Base-by-base conservation (phyloP, 257 asterid species). In the Ophiorrhiza pumila region DNA sequence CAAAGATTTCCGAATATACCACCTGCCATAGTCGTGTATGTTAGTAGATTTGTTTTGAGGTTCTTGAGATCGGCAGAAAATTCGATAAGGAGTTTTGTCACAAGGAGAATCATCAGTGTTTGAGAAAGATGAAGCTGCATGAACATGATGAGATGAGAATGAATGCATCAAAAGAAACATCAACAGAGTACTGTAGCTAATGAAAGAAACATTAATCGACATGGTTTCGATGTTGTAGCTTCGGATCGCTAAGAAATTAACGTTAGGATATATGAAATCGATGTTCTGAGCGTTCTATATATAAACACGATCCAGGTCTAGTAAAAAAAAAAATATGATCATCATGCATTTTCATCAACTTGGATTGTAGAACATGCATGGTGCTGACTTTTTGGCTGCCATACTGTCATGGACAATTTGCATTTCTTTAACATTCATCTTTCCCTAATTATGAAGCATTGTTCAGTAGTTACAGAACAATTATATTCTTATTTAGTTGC, bases 1-100 rank as follows among this genome's bases (percentile, higher is more conserved):
- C 56, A 79, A 35, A 32, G 86, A 69, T 42, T 50, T 50, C 49
- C 70, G 66, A 25, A 82, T 41, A 18, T 66, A 68, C 12, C 55
- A 35, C 42, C 86, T 68, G 18, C 79, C 79, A 22, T 39, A 73
- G 32, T 76, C 86, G 25, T 64, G 42, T n/a, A 76, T 35, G 45
- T 69, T 77, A 8, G 76, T 59, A 41, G 81, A 73, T 47, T 39
- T 65, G 35, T 82, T 82, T 1, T n/a, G 71, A 11, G 74, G 83
- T 11, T 76, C 20, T 12, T 35, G 31, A 4, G 71, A 49, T 58
- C 58, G 71, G 69, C 81, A 82, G 13, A 79, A 82, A 4, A 6
- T 31, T 6, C 81, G 76, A 34, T 62, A 31, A 3, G 79, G 77
- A 41, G 86, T 82, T 17, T 22, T n/a, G 76, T 77, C 55, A 43